These are phyloP conservation scores for Penicillium pulvis DNA, from an alignment of 495 filamentous ascomycete species.

Conservation along the genomic window DNA sequence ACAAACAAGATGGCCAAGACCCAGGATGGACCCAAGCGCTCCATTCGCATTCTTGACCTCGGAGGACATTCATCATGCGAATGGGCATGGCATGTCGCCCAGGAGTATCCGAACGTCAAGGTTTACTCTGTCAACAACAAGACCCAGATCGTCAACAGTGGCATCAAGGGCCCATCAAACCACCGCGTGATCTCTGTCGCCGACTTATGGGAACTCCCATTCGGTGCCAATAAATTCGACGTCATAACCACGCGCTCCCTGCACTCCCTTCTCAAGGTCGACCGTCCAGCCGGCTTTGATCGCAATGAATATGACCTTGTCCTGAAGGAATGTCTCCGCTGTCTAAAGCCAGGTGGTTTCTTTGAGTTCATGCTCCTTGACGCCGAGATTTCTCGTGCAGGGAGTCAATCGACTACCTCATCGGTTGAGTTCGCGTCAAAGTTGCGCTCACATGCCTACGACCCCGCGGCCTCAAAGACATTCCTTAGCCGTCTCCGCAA, in stretches of 20 bases:
- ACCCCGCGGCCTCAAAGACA: conserved; percentile 75
- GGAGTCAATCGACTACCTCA: conserved; percentile 73
- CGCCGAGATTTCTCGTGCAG: conserved; percentile 82
- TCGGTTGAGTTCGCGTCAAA: conserved; percentile 87
- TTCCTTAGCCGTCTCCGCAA: conserved; percentile 75
- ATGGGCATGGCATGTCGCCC: conserved; percentile 93
- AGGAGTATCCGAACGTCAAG: conserved; percentile 78
- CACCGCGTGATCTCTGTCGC: conserved; percentile 78
- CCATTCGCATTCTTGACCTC: conserved; percentile 76
- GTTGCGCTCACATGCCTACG: conserved; percentile 84
- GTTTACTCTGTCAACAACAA: conserved; percentile 84
- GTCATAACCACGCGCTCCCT: conserved; percentile 89
- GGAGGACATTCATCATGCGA: conserved; percentile 83
- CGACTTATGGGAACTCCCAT: conserved; percentile 78
- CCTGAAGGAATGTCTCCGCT: conserved; percentile 81
- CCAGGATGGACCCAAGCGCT: conserved; percentile 21
- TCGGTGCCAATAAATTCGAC: conserved; percentile 86
- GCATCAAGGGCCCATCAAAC: conserved; percentile 80
- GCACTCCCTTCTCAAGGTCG: conserved; percentile 73
- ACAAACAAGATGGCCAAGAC: conserved; percentile 5
- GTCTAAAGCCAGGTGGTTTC: conserved; percentile 89
- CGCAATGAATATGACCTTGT: conserved; percentile 87
- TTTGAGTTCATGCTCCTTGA: conserved; percentile 90
- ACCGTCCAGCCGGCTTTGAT: conserved; percentile 52
- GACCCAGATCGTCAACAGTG: conserved; percentile 64